Conservation (phyloP, 176 grass and related monocot species). For the Aegilops tauschii region DNA sequence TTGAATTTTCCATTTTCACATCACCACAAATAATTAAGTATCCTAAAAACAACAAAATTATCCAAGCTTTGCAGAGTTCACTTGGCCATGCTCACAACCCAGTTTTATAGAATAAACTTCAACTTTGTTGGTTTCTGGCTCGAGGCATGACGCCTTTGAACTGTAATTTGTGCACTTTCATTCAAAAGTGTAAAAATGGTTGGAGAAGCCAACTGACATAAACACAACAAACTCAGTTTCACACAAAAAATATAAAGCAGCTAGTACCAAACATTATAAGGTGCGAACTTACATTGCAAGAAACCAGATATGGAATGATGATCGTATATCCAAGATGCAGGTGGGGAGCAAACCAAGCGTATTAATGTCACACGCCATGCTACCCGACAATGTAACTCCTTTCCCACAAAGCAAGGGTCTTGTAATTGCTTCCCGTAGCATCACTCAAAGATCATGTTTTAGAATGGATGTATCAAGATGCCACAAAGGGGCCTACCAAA, state of each 20-base stretch:
- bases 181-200: not conserved
- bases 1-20: too few species aligned
- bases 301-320: conserved; percentile 64
- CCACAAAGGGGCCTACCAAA: conserved; percentile 58
- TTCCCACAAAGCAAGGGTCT: conserved; percentile 66
- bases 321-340: conserved; percentile 51
- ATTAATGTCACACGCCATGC: conserved; percentile 56
- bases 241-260: not conserved
- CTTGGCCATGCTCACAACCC: not conserved
- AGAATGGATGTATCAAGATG: conserved; percentile 64
- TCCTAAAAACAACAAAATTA: too few species aligned
- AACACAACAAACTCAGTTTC: not conserved
- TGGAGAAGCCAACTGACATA: not conserved
- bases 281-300: conserved; percentile 61
- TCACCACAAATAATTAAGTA: too few species aligned
- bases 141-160: not conserved
- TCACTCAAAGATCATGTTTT: conserved; percentile 60
- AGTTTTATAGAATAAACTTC: not conserved
- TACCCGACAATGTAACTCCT: conserved; percentile 51
- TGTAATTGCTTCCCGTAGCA: conserved; percentile 49
- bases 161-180: not conserved
- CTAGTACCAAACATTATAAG: not conserved
- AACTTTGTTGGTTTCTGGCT: not conserved
- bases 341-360: conserved; percentile 64
- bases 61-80: not conserved